Evolutionary conservation across 176 grass and related monocot genomes (phyloP), one percentile per base, ranked within the genome.

Genomic region (Thinopyrum elongatum): DNA sequence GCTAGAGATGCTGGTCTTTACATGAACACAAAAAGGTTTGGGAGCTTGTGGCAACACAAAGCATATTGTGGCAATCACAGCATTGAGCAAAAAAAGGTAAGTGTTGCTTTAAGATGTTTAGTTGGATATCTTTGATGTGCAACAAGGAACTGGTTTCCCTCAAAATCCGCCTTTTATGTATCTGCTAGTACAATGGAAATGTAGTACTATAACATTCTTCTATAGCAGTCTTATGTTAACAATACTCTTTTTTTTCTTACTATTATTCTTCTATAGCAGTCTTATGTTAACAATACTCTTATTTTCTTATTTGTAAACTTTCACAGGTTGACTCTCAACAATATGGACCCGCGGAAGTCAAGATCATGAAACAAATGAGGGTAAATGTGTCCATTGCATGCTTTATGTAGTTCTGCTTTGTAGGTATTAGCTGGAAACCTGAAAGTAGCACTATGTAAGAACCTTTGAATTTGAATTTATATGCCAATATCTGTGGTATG

Each of bases 31-130:
- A 96, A 94, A 80, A 79, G 61, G 17, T 51, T 70, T 58, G 94
- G 85, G 71, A 84, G 69, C 82, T 78, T 77, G 64, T 87, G 88
- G 71, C 90, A 84, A 70, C 94, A 94, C 79, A 92, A 87, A 86
- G 94, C 97, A 22, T 99, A 96, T 79, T 99, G 97, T 86, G 74
- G 85, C 35, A 88, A 84, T 25, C 97, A 96, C 83, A 92, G 94
- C 38, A 85, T 85, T 55, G 90, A 94, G 55, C 97, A 99, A 80
- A 96, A 88, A 91, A 86, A 94, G 92, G 97, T 90, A 85, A 76
- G 53, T 9, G 3, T 82, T 47, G 16, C 23, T 64, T 49, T 83
- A 33, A 76, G 34, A 53, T 83, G 33, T 66, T 87, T 58, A 58
- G 53, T 21, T 74, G 3, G 28, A 31, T 70, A 23, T 77, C 36